These are phyloP conservation scores for Sarocladium kiliense DNA, from an alignment of 2,329 filamentous ascomycete species.

Conservation along the genomic window DNA sequence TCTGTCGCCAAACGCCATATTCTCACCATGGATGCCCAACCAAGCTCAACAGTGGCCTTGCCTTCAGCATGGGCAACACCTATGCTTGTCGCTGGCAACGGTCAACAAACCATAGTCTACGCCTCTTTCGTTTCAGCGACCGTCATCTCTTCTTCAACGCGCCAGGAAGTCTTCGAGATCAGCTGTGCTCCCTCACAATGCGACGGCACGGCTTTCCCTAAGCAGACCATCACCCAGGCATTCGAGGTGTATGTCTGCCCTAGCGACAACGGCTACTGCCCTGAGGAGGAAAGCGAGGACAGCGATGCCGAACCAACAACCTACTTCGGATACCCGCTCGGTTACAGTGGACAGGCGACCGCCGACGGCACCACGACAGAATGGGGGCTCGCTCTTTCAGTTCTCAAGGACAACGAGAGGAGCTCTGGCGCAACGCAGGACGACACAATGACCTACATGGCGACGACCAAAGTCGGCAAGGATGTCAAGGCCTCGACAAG, in stretches of 20 bases:
- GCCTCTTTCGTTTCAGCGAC: slow-evolving; percentile 1
- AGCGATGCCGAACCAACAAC: neutral
- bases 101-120: neutral
- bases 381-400: neutral
- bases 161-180: slow-evolving; percentile 1
- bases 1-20: no score
- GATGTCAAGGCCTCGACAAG: slow-evolving; percentile 4
- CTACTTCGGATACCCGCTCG: slow-evolving; percentile 4
- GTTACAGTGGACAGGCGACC: neutral
- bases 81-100: neutral
- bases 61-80: slow-evolving; percentile 1
- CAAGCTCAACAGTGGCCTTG: no score
- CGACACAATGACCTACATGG: neutral
- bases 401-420: slow-evolving; percentile 6
- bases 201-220: neutral
- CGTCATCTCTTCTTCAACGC: neutral
- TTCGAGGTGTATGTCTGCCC: slow-evolving; percentile 8
- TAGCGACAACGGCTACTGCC: neutral
- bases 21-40: no score
- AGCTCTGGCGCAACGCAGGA: neutral
- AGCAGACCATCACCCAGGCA: slow-evolving; percentile 5
- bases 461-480: slow-evolving; percentile 4
- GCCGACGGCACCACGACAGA: slow-evolving; percentile 3
- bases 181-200: slow-evolving; percentile 4
- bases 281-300: neutral